Evolutionary conservation across 164 flowering plant species (phyloP).

Genomic region (Nymphaea thermarum): DNA sequence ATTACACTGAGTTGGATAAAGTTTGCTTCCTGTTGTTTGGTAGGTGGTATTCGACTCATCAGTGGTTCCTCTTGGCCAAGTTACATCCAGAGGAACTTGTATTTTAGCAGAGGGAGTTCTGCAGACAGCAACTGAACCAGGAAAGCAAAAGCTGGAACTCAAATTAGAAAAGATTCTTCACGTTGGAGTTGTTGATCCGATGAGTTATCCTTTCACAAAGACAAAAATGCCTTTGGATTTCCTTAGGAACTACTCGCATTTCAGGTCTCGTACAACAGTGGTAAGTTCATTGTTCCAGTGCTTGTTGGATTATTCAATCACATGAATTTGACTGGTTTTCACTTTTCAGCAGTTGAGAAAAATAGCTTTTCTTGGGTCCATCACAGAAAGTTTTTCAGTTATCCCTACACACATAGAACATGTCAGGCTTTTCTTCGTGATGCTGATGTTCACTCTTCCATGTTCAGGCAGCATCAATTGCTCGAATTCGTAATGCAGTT

Average conservation of each 20-base stretch:
- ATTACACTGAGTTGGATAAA: no score
- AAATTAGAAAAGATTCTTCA: slow-evolving; percentile 60
- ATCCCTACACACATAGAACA: neutral
- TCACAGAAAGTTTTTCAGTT: no score
- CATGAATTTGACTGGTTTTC: neutral
- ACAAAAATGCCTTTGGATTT: slow-evolving; percentile 42
- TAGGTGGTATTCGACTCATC: slow-evolving; percentile 62
- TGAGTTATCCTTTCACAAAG: slow-evolving; percentile 57
- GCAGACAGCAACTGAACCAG: slow-evolving; percentile 21
- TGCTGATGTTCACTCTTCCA: neutral
- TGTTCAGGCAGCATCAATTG: slow-evolving; percentile 63
- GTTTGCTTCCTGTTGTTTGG: neutral
- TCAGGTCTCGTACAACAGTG: slow-evolving; percentile 75
- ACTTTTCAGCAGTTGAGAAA: no score
- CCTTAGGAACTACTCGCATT: slow-evolving; percentile 42
- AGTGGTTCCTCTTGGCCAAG: slow-evolving; percentile 25
- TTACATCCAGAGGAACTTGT: slow-evolving; percentile 64
- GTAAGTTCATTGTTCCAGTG: slow-evolving; percentile 19
- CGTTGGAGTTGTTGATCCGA: slow-evolving; percentile 52
- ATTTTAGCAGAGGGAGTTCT: slow-evolving; percentile 67
- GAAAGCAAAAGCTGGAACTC: slow-evolving; percentile 53
- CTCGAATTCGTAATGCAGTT: slow-evolving; percentile 53
- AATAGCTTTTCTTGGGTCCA: no score
- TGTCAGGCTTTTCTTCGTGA: no score
- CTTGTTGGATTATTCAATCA: neutral